Evolutionary conservation across 176 grass and related monocot species (phyloP).

Genomic region (Melocanna baccifera): DNA sequence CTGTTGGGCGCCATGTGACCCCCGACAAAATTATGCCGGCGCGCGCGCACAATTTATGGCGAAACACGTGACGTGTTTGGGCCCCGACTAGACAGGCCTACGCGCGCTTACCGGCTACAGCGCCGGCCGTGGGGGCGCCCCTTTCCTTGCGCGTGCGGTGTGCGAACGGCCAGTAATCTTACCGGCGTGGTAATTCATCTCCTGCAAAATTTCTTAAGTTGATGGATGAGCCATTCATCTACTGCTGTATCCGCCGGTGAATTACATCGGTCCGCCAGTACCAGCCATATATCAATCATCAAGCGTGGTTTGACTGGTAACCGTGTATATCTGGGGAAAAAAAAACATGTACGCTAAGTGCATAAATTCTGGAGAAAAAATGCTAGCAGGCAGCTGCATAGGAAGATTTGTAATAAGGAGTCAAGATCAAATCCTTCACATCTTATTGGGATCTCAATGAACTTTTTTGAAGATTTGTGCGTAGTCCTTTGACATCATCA

Average conservation of each 20-base stretch:
- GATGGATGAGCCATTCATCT: no score
- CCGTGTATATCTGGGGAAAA: neutral
- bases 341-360: neutral
- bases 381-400: neutral
- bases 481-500: neutral
- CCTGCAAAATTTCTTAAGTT: neutral
- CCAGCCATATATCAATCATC: neutral
- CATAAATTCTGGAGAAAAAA: no score
- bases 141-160: neutral
- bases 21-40: no score
- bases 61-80: no score
- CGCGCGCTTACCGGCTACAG: no score
- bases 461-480: neutral
- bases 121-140: no score
- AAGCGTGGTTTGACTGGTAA: neutral
- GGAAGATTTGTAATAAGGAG: neutral
- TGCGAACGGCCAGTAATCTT: neutral
- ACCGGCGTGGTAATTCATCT: neutral
- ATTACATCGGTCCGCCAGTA: no score
- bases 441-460: fast-evolving
- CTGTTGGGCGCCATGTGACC: no score
- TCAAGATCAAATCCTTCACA: neutral
- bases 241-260: neutral
- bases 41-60: neutral
- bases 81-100: no score